phyloP scores from a whole-genome alignment of 2,329 filamentous ascomycete species.

The Exophiala mesophila region DNA sequence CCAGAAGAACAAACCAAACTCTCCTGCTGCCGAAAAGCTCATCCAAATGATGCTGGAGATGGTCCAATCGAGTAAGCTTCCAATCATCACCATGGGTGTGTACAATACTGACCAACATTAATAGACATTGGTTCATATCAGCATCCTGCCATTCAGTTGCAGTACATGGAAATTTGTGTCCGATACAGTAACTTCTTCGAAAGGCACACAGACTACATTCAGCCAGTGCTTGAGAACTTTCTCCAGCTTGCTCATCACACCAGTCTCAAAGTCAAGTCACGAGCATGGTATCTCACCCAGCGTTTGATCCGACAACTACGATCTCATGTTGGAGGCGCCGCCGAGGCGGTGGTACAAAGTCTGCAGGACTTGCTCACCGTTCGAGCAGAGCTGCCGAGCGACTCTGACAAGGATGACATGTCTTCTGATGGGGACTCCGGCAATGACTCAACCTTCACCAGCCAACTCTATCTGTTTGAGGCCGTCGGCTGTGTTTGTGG shows the following conservation, averaged over 20 bases:
- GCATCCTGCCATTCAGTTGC: slow-evolving; percentile 85
- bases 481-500: slow-evolving; percentile 91
- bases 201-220: slow-evolving; percentile 72
- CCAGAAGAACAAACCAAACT: slow-evolving; percentile 75
- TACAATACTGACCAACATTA: slow-evolving; percentile 21
- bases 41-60: slow-evolving; percentile 92
- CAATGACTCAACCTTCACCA: slow-evolving; percentile 83
- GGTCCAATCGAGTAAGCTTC: slow-evolving; percentile 67
- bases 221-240: slow-evolving; percentile 84
- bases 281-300: slow-evolving; percentile 96
- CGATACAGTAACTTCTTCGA: slow-evolving; percentile 93
- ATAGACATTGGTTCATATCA: slow-evolving; percentile 76
- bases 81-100: neutral
- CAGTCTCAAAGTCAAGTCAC: slow-evolving; percentile 77
- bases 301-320: slow-evolving; percentile 86
- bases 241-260: slow-evolving; percentile 84
- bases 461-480: slow-evolving; percentile 90
- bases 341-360: slow-evolving; percentile 85
- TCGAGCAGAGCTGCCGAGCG: slow-evolving; percentile 78
- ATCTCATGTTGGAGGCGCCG: slow-evolving; percentile 77
- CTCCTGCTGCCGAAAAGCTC: slow-evolving; percentile 72
- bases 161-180: slow-evolving; percentile 98
- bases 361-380: slow-evolving; percentile 84
- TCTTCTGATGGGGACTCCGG: slow-evolving; percentile 88
- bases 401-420: slow-evolving; percentile 81